Evolutionary conservation across 768 basidiomycete genomes (phyloP), one percentile per base, ranked within the genome.

Genomic region (Rhodotorula graminis): DNA sequence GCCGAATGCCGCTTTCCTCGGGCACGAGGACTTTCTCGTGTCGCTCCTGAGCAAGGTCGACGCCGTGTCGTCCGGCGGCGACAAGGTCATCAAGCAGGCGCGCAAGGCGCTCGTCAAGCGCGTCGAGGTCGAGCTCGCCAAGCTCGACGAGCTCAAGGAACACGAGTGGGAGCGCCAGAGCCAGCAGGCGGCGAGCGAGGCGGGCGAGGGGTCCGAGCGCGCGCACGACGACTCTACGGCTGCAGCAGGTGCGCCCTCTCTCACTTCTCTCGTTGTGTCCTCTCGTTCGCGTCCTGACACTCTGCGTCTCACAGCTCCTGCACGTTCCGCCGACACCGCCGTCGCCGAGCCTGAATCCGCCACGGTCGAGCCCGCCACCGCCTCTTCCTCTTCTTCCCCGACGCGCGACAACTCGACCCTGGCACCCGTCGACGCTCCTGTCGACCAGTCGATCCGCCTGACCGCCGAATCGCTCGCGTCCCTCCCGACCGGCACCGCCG

Each of bases 1-100:
- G 3, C 82, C 80, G 60, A 74, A 74, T 66, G 63, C 66, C 3
- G 15, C 62, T 0, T 61, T 74, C 69, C 69, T 70, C 63, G 56
- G 52, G 9, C 58, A 70, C 73, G 73, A 74, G 47, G 69, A 74
- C 53, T 60, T 21, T 27, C 69, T 74, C 65, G 63, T 74, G 47
- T 23, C 18, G 18, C 73, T 74, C 29, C 53, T 74, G 27, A 68
- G 57, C 47, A 52, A 71, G 59, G 61, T 74, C 42, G 73, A 74
- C 59, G 69, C 42, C 2, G 55, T 74, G 27, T 12, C 61, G 49
- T 68, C 69, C 2, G 53, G 60, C 23, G 73, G 73, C 16, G 73
- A 74, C 29, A n/a, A 42, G 44, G 37, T 33, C 5, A 65, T 74
- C 62, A 71, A 62, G 66, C 9, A 42, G 31, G 67, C 53, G 40